Evolutionary conservation across 306 rosid species (phyloP), one percentile per base, ranked within the genome.

Genomic region (Gynostemma pentaphyllum): DNA sequence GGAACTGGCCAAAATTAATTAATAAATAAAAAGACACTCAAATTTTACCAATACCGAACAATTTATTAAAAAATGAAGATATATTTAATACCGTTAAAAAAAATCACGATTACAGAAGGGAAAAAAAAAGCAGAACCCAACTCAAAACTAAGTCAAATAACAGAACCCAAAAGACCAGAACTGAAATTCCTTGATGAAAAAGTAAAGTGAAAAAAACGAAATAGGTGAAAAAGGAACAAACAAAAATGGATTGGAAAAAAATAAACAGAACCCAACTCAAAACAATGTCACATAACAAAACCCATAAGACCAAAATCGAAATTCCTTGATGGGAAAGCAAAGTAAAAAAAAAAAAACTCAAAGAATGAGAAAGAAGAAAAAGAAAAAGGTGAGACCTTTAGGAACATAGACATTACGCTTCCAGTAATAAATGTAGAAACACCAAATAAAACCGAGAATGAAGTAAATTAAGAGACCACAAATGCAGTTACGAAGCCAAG

Each of bases 401-500:
- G 96, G 90, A 5, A 92, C 24, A 71, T 76, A 88, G 44, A 84
- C 76, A 68, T 82, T 84, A 67, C 88, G 85, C 67, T 82, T 88
- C 79, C 78, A 76, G 74, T 76, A 78, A 62, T 92, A 92, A 53
- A 92, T 82, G 69, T 72, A 82, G 77, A 86, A 78, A 72, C 80
- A 86, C 98, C 98, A 92, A 15, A 88, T 50, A 68, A 86, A 40
- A 4, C 88, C 94, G 15, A 90, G 81, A 56, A 86, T 1, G 41
- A 92, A 28, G 82, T 92, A 92, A 59, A 88, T 59, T 4, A 79
- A 51, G 34, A 66, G 49, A 1, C 94, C 98, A 5, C 87, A 96
- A 50, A 92, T 59, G 88, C 70, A 88, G 77, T 92, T 88, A 9
- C 96, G 87, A 13, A 92, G 79, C 98, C 98, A 92, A 0, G 88